Evolutionary conservation across 2,329 filamentous ascomycete genomes (phyloP).

Genomic region (Allantophomopsis cytisporea): DNA sequence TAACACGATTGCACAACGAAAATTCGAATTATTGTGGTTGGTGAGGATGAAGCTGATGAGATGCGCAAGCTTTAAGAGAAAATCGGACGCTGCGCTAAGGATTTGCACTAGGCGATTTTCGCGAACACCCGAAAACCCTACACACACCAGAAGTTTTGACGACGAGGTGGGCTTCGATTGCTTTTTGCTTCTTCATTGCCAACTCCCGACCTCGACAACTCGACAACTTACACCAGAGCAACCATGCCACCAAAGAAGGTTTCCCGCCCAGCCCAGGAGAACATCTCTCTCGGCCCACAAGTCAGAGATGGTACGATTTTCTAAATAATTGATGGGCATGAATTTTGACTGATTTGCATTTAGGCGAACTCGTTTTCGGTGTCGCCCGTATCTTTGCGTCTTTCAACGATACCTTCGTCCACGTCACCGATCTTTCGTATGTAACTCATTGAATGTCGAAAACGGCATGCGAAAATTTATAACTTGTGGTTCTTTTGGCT

Average conservation of each 20-base stretch:
- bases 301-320: conserved; percentile 72
- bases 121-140: too few relatives aligned
- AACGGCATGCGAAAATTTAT: conserved; percentile 4
- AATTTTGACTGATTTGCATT: not conserved
- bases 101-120: too few relatives aligned
- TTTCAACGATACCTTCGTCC: conserved; percentile 64
- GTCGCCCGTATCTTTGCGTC: conserved; percentile 72
- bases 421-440: conserved; percentile 97
- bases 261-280: conserved; percentile 76
- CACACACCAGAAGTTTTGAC: too few relatives aligned
- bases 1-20: not conserved
- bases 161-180: too few relatives aligned
- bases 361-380: conserved; percentile 66
- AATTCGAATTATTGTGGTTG: too few relatives aligned
- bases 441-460: conserved; percentile 22
- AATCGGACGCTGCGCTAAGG: too few relatives aligned
- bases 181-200: too few relatives aligned
- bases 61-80: too few relatives aligned
- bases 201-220: too few relatives aligned
- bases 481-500: conserved; percentile 33
- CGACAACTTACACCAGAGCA: too few relatives aligned
- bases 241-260: conserved; percentile 89
- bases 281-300: conserved; percentile 95
- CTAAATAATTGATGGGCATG: conserved; percentile 3
- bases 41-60: not conserved